Base-by-base conservation (phyloP, 805 yeast species). In the Lipomyces spencermartinsiae region DNA sequence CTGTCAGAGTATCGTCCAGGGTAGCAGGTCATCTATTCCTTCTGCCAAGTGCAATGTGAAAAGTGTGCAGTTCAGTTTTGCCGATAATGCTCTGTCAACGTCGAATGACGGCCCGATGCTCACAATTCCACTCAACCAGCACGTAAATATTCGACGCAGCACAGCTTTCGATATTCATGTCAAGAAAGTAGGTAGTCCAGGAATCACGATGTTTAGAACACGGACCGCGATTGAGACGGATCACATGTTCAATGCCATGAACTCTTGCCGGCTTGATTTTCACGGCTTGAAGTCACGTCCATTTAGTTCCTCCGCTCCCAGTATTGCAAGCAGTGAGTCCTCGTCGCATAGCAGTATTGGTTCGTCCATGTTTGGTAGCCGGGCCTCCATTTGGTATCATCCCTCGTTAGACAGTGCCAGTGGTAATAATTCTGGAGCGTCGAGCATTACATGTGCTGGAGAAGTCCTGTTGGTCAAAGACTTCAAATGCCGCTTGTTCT, bases 131-230 rank as follows among this genome's bases (percentile, higher is more conserved):
- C 37, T 71, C 9, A 69, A 62, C 9, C 49, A 58, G 33, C 66
- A 58, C 16, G 60, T 73, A 7, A 62, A 25, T 31, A 59, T 69
- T 22, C 61, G 73, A 31, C 65, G 71, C 10, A 66, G 73, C 9
- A 73, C 75, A 4, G 75, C 72, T 14, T 71, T 73, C 46, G 75
- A 73, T 54, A 58, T 73, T 14, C 72, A 72, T 46, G 57, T 73
- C 58, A 63, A 68, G 61, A 66, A 66, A 22, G 46, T 65, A 3
- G 68, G 61, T 4, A 58, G 46, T n/a, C 29, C 67, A 2, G 68
- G 67, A 8, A 64, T 66, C 39, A 67, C 67, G 16, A 73, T 73
- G 75, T 69, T 73, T 35, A 61, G 75, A 6, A 56, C 69, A n/a
- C 65, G 73, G 12, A 63, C 71, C 1, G 69, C 70, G 4, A 63